Evolutionary conservation across 805 yeast genomes (phyloP).

Genomic region (Soucietia sequanensis): DNA sequence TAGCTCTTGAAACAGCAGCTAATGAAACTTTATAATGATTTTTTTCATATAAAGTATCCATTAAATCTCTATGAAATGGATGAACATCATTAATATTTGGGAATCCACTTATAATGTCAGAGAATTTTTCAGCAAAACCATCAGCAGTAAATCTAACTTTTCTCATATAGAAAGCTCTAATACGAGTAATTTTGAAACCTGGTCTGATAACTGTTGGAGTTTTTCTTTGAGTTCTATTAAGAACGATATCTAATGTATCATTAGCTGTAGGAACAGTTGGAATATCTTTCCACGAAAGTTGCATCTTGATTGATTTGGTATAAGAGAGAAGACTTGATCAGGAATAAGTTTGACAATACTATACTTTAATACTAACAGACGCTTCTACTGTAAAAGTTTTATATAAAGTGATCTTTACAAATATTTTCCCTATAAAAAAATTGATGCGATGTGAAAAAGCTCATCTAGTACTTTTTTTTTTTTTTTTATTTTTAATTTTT

Average conservation of each 20-base stretch:
- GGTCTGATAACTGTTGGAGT: conserved; percentile 99
- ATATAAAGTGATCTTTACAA: too few relatives aligned
- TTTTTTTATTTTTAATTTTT: too few relatives aligned
- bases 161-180: conserved; percentile 96
- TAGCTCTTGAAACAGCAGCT: conserved; percentile 93
- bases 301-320: too few relatives aligned
- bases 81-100: conserved; percentile 97
- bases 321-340: too few relatives aligned
- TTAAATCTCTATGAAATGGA: conserved; percentile 96
- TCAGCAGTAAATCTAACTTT: conserved; percentile 95
- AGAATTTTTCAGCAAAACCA: conserved; percentile 91
- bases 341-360: too few relatives aligned
- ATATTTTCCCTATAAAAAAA: too few relatives aligned
- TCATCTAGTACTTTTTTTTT: too few relatives aligned
- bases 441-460: too few relatives aligned
- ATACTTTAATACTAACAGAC: too few relatives aligned
- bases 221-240: conserved; percentile 96
- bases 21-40: conserved; percentile 96
- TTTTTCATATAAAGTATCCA: conserved; percentile 97
- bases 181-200: conserved; percentile 94
- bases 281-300: conserved; percentile 97
- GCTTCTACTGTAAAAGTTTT: too few relatives aligned
- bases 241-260: conserved; percentile 93
- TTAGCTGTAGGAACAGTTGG: conserved; percentile 91
- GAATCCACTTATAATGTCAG: conserved; percentile 80